Evolutionary conservation across 2,329 filamentous ascomycete genomes (phyloP).

Genomic region (Fusarium sambucinum): DNA sequence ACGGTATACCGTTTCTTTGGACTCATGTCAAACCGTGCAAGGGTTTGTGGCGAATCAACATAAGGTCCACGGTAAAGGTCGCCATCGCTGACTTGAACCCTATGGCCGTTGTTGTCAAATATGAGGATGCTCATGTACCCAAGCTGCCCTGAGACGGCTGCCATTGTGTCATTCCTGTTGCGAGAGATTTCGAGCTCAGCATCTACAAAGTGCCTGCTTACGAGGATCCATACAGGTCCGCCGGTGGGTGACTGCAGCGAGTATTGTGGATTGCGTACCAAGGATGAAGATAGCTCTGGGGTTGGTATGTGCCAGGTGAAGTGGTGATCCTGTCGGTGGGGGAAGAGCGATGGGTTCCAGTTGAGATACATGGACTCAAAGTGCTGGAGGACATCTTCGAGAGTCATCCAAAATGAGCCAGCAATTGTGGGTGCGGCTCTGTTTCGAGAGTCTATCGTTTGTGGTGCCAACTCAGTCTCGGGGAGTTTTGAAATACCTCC

Average conservation of each 20-base stretch:
- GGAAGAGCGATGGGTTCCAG: constrained; percentile 92
- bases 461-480: not conserved
- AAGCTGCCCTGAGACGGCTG: constrained; percentile 64
- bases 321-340: constrained; percentile 86
- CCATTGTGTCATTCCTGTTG: constrained; percentile 55
- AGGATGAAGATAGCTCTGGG: constrained; percentile 63
- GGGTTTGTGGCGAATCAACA: constrained; percentile 92
- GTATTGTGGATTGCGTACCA: constrained; percentile 78
- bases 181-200: constrained; percentile 70
- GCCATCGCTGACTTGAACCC: constrained; percentile 80
- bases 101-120: constrained; percentile 77
- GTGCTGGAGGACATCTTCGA: constrained; percentile 88
- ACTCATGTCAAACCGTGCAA: constrained; percentile 72
- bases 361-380: constrained; percentile 98
- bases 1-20: constrained; percentile 65
- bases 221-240: constrained; percentile 82
- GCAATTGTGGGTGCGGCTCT: constrained; percentile 51
- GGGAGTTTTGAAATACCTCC: constrained; percentile 48
- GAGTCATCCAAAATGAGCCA: constrained; percentile 94
- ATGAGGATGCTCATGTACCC: constrained; percentile 92
- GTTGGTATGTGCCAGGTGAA: constrained; percentile 81
- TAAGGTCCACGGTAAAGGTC: constrained; percentile 82
- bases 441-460: constrained; percentile 22
- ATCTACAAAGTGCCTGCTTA: constrained; percentile 87
- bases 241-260: constrained; percentile 70